Evolutionary conservation across 768 basidiomycete species (phyloP).

Genomic region (Mrakia frigida): DNA sequence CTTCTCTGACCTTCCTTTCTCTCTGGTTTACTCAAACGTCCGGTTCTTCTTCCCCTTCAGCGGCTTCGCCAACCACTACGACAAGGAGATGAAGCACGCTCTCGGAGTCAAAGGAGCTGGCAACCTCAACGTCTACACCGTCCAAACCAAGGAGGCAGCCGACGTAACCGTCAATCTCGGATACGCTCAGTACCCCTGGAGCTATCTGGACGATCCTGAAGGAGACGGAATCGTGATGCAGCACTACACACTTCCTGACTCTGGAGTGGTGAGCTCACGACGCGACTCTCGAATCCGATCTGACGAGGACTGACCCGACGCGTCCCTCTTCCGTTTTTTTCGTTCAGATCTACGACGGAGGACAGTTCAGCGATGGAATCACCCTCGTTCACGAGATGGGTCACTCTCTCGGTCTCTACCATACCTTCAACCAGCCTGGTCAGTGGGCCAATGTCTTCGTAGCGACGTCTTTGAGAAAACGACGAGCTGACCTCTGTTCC

Average conservation of each 20-base stretch:
- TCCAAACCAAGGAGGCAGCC: not conserved
- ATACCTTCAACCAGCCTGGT: not conserved
- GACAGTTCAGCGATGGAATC: not conserved
- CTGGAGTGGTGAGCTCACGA: not conserved
- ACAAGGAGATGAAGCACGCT: not conserved
- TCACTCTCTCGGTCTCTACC: not conserved
- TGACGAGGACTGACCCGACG: not conserved
- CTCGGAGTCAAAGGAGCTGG: not conserved
- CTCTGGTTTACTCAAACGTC: too few relatives aligned
- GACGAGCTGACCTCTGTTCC: not conserved
- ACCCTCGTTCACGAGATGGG: conserved; percentile 2
- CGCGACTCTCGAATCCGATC: not conserved
- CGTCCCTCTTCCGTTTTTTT: not conserved
- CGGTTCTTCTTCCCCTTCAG: too few relatives aligned
- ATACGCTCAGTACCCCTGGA: not conserved
- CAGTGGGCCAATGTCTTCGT: not conserved
- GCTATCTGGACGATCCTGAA: not conserved
- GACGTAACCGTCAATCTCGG: not conserved
- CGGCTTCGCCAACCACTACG: not conserved
- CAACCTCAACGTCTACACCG: conserved; percentile 7
- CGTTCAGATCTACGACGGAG: not conserved
- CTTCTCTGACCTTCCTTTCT: not conserved
- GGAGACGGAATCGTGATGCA: not conserved
- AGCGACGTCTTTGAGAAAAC: not conserved
- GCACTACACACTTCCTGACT: not conserved